These are phyloP conservation scores for Monosporozyma aerobia DNA, from an alignment of 805 yeast genomes.

Conservation along the genomic window DNA sequence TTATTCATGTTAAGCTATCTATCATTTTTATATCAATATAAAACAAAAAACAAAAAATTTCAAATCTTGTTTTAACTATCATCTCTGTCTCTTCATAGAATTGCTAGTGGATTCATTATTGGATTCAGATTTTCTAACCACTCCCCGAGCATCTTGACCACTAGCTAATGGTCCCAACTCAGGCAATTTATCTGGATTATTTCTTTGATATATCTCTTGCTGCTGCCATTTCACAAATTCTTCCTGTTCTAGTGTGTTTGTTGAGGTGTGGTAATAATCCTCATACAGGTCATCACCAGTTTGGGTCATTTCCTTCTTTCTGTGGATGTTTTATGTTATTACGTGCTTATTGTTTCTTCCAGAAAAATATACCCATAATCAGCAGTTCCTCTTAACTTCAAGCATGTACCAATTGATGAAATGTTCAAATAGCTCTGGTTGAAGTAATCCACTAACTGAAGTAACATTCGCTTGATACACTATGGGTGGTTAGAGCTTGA, in stretches of 20 bases:
- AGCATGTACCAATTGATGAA: too few species aligned
- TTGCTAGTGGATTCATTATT: not conserved
- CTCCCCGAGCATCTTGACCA: not conserved
- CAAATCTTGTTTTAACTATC: not conserved
- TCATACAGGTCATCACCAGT: slow-evolving; percentile 6
- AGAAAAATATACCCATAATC: not conserved
- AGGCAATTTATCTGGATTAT: slow-evolving; percentile 8
- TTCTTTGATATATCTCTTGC: slow-evolving; percentile 9
- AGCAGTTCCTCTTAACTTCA: too few species aligned
- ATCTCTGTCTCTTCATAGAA: slow-evolving; percentile 1
- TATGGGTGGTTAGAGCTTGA: too few species aligned
- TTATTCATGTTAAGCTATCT: not conserved
- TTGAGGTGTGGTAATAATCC: slow-evolving; percentile 3
- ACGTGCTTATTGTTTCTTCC: not conserved
- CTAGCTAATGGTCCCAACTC: slow-evolving; percentile 6
- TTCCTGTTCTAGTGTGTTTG: not conserved
- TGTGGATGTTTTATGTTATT: not conserved
- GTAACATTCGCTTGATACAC: too few species aligned
- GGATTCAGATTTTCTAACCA: slow-evolving; percentile 1
- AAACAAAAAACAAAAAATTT: not conserved
- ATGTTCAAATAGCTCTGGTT: too few species aligned
- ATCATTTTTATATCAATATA: not conserved
- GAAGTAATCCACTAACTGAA: too few species aligned
- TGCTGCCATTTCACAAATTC: slow-evolving; percentile 1
- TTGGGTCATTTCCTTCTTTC: not conserved